Percentiles rank a stretch among this genome's conserved stretches.
phyloP scores from a whole-genome alignment of 139 green algal species.

The Chlamydomonas sphaeroides region DNA sequence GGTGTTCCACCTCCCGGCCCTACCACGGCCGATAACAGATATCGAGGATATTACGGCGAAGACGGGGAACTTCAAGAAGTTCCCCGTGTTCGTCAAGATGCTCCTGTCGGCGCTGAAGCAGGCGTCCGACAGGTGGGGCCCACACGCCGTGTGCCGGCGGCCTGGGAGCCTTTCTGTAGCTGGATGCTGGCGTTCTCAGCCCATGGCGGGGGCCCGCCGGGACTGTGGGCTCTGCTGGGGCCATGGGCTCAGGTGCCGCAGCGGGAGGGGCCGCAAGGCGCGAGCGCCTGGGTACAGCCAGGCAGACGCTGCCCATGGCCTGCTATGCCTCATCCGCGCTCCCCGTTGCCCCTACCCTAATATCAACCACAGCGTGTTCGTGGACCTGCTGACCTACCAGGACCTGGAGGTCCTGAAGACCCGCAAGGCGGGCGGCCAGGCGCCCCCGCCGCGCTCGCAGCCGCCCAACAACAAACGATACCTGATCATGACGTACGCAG shows the following conservation, averaged over 20 bases:
- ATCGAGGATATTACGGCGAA: slow-evolving; percentile 93
- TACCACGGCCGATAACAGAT: slow-evolving; percentile 60
- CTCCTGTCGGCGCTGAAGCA: slow-evolving; percentile 76
- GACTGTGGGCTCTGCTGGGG: too few relatives aligned
- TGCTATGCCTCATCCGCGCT: too few relatives aligned
- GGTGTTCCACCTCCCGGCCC: neutral
- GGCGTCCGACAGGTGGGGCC: slow-evolving; percentile 77
- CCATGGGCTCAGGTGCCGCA: too few relatives aligned
- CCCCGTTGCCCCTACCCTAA: too few relatives aligned
- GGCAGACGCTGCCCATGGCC: too few relatives aligned
- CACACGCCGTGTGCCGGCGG: too few relatives aligned
- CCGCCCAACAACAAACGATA: slow-evolving; percentile 86
- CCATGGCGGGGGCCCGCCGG: too few relatives aligned
- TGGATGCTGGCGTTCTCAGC: too few relatives aligned
- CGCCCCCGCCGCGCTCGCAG: slow-evolving; percentile 3
- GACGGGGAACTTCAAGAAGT: slow-evolving; percentile 91
- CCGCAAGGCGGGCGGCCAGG: slow-evolving; percentile 45
- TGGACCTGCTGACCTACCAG: slow-evolving; percentile 89
- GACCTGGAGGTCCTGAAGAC: slow-evolving; percentile 87
- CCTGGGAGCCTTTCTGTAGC: too few relatives aligned
- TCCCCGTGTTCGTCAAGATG: slow-evolving; percentile 88
- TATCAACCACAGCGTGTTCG: slow-evolving; percentile 84
- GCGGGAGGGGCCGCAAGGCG: too few relatives aligned
- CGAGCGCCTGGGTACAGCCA: too few relatives aligned
- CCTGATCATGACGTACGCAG: slow-evolving; percentile 92